Percentiles rank a stretch among this genome's conserved stretches.
These are phyloP conservation scores for Symbiodinium pilosum DNA, from an alignment of 73 alveolate genomes.

Conservation along the genomic window DNA sequence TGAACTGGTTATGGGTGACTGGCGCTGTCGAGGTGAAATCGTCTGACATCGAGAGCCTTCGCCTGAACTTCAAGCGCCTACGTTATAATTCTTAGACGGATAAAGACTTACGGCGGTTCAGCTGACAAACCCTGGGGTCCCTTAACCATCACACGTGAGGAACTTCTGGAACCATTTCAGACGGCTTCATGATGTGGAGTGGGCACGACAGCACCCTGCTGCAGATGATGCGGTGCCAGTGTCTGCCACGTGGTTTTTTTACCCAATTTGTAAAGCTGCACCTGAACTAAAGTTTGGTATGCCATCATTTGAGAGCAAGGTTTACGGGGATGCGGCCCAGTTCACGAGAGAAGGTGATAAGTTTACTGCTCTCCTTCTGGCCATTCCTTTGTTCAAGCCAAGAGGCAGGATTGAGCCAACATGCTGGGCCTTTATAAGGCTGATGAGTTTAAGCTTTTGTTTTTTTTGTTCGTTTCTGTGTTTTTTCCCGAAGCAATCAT, in stretches of 20 bases:
- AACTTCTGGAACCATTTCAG: background rate
- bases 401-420: background rate
- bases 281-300: too few relatives aligned
- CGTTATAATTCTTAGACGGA: background rate
- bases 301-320: background rate
- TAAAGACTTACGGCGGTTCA: background rate
- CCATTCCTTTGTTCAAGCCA: background rate
- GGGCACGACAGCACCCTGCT: background rate
- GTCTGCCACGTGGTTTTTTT: background rate
- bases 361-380: too few relatives aligned
- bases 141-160: background rate
- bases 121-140: background rate
- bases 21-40: background rate
- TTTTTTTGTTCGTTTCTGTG: background rate
- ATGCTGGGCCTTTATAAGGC: background rate
- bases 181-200: background rate
- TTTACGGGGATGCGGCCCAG: background rate
- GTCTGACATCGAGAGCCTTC: background rate
- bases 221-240: background rate
- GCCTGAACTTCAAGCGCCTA: background rate
- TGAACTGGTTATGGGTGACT: background rate
- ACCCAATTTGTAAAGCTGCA: background rate
- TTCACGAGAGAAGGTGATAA: background rate
- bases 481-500: background rate
- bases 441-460: background rate